Conservation (phyloP, 192 early-diverging fungal genomes). For the Coemansia sp. region DNA sequence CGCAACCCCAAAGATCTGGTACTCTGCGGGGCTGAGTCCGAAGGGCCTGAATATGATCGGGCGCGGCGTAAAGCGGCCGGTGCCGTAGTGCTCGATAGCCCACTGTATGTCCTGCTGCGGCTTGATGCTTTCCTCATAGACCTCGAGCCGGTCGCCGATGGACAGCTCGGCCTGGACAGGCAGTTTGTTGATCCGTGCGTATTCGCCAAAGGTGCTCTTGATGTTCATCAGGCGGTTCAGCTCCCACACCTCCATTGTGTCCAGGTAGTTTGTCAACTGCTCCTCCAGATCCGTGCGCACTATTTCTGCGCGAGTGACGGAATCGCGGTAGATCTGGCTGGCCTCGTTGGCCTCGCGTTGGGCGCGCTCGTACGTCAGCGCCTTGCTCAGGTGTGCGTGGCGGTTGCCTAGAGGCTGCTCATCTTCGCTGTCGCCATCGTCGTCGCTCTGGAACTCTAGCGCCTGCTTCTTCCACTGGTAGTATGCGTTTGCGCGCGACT, state of each 20-base stretch:
- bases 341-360: conserved; percentile 65
- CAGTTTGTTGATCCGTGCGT: conserved; percentile 36
- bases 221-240: conserved; percentile 55
- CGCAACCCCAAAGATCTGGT: conserved; percentile 76
- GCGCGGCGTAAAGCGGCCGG: conserved; percentile 66
- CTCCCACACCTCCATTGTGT: conserved; percentile 57
- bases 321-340: conserved; percentile 62
- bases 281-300: conserved; percentile 71
- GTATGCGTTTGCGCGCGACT: conserved; percentile 58
- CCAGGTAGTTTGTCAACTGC: conserved; percentile 57
- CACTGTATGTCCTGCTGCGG: conserved; percentile 76
- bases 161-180: conserved; percentile 41
- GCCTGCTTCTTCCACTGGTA: conserved; percentile 72
- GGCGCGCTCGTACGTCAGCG: conserved; percentile 54
- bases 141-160: conserved; percentile 56
- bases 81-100: conserved; percentile 72
- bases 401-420: conserved; percentile 49
- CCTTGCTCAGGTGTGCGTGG: conserved; percentile 25
- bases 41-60: conserved; percentile 70
- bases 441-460: conserved; percentile 56
- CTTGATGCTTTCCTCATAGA: conserved; percentile 72
- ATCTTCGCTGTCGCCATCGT: conserved; percentile 51
- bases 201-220: conserved; percentile 48
- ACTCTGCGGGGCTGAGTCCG: conserved; percentile 67
- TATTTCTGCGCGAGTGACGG: conserved; percentile 64